Evolutionary conservation across 78 protist species (phyloP), one percentile per base, ranked within the genome.

Genomic region (Goniomonas avonlea): DNA sequence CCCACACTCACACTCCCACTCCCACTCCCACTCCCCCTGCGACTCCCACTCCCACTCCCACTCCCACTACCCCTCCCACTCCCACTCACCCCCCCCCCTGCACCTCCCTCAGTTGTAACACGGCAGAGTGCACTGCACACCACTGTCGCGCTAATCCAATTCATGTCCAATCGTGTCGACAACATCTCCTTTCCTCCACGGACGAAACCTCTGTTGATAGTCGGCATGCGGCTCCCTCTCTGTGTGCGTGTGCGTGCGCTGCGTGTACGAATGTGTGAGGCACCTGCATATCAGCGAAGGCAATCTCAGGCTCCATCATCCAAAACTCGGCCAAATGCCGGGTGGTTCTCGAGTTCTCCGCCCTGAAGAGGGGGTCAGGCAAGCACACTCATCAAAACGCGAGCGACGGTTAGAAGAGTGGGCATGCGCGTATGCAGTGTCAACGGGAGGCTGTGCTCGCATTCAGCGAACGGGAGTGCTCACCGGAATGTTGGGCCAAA

Each of bases 261-360:
- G 50, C 50, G n/a, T n/a, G n/a, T n/a, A n/a, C n/a, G n/a, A n/a
- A n/a, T n/a, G n/a, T n/a, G n/a, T n/a, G n/a, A 1, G 32, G 38
- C 23, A 1, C 9, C 65, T 21, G 18, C 7, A 84, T 70, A 21
- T 82, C 84, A 25, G 88, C 85, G 63, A 87, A 87, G 50, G 93
- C 87, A 68, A 88, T 86, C 85, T 92, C 96, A 4, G 93, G 92
- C 73, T 92, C 96, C 45, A 90, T 66, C 96, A 92, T 92, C 92
- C 93, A 88, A 60, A 92, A 92, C 82, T 92, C 96, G 18, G 94
- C 90, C 20, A 92, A 66, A 78, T 92, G 96, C 63, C 96, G 78
- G 18, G 88, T 23, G 1, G 91, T 85, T 58, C 86, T 80, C 21
- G 84, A 73, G 61, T 82, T 78, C 63, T 70, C 77, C 43, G 77